These are phyloP conservation scores for Zangia roseola DNA, from an alignment of 768 basidiomycete genomes.

Conservation along the genomic window DNA sequence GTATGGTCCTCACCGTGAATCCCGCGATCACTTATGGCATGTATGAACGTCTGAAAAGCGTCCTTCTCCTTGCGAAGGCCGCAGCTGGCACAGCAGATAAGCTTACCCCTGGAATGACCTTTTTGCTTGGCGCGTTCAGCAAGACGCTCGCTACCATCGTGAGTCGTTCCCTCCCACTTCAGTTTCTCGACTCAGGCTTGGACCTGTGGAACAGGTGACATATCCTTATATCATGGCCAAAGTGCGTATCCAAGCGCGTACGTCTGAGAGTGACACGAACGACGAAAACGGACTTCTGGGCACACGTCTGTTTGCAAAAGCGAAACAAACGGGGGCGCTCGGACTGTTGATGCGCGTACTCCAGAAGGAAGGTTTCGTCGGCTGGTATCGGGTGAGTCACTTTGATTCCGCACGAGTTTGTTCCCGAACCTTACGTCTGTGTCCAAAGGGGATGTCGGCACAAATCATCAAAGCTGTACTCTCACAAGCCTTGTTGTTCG, in stretches of 20 bases:
- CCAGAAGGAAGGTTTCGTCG: constrained; percentile 75
- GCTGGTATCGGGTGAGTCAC: constrained; percentile 87
- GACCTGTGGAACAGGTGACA: constrained; percentile 60
- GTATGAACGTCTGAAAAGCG: constrained; percentile 86
- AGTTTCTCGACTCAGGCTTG: neutral
- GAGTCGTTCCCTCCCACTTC: constrained; percentile 24
- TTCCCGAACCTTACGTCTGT: constrained; percentile 18
- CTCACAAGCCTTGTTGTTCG: constrained; percentile 92
- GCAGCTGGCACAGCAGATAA: constrained; percentile 48
- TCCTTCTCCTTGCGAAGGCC: constrained; percentile 58
- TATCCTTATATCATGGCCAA: constrained; percentile 98
- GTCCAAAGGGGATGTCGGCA: constrained; percentile 85
- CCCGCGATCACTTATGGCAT: constrained; percentile 97
- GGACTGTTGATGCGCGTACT: constrained; percentile 72
- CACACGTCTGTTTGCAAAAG: constrained; percentile 16
- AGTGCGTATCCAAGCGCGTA: constrained; percentile 89
- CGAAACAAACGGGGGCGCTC: constrained; percentile 69
- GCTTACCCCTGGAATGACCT: constrained; percentile 75
- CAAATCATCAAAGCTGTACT: constrained; percentile 96
- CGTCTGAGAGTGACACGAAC: constrained; percentile 47
- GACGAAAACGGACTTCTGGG: constrained; percentile 23
- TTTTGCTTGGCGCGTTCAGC: constrained; percentile 86
- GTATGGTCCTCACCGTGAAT: constrained; percentile 93
- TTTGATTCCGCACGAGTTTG: neutral
- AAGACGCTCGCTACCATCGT: constrained; percentile 97